phyloP scores from a whole-genome alignment of 768 basidiomycete genomes.

The Hygrocybe coccinea region DNA sequence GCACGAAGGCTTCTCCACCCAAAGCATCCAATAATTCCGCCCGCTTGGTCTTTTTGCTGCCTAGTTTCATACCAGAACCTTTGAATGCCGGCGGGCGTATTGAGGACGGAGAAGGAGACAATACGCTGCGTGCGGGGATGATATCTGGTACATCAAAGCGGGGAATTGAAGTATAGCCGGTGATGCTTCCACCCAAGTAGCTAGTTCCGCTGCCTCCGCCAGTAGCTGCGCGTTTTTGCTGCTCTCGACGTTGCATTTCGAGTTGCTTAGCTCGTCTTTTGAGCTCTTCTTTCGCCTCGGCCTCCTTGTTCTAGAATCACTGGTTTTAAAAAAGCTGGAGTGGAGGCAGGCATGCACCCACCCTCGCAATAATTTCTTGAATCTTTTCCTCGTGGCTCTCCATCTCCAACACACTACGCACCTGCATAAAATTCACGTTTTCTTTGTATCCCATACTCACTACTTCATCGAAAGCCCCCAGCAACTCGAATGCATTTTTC shows the following conservation, averaged over 20 bases:
- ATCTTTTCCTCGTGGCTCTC: constrained; percentile 93
- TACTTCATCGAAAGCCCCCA: constrained; percentile 95
- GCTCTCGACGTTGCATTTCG: constrained; percentile 95
- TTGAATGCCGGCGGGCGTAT: constrained; percentile 83
- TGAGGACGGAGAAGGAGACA: constrained; percentile 41
- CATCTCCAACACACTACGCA: constrained; percentile 78
- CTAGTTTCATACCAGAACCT: constrained; percentile 93
- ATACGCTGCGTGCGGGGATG: constrained; percentile 37
- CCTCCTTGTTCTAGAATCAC: constrained; percentile 93
- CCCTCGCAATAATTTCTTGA: constrained; percentile 95
- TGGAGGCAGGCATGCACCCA: constrained; percentile 34
- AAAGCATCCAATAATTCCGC: constrained; percentile 84
- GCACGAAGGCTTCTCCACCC: constrained; percentile 65
- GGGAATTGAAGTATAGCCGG: constrained; percentile 68
- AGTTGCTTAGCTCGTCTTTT: constrained; percentile 96
- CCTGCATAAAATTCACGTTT: constrained; percentile 72
- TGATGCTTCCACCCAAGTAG: constrained; percentile 61
- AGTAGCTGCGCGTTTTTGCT: constrained; percentile 67
- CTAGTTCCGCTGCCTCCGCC: constrained; percentile 47
- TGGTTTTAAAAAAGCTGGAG: neutral
- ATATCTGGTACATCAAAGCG: constrained; percentile 65
- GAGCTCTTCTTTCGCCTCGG: constrained; percentile 97
- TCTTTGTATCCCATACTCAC: constrained; percentile 85
- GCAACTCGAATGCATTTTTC: constrained; percentile 86
- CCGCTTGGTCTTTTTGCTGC: constrained; percentile 86